These are phyloP conservation scores for Baorangia bicolor DNA, from an alignment of 768 basidiomycete genomes.

Conservation along the genomic window DNA sequence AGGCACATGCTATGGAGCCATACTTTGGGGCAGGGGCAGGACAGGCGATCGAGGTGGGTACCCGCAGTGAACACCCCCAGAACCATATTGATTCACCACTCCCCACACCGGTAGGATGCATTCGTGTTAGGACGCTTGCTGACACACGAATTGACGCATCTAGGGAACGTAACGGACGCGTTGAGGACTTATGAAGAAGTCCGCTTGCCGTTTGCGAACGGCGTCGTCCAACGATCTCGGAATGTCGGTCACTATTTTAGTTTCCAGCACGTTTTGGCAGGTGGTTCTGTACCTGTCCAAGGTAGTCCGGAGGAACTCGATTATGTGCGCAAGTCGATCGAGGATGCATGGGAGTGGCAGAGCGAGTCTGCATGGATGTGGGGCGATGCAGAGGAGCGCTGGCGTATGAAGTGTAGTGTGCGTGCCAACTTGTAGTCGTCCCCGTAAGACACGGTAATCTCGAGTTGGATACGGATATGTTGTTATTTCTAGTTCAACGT, in stretches of 20 bases:
- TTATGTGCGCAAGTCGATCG: constrained; percentile 6
- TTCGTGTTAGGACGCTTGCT: constrained; percentile 32
- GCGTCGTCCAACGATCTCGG: constrained; percentile 17
- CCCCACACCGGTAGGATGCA: constrained; percentile 22
- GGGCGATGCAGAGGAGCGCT: constrained; percentile 12
- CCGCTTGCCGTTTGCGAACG: constrained; percentile 32
- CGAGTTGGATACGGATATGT: no score
- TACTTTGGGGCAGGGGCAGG: constrained; percentile 50
- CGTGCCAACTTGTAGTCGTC: not conserved
- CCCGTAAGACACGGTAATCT: no score
- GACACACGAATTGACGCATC: constrained; percentile 20
- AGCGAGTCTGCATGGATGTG: constrained; percentile 3
- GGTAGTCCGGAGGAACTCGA: constrained; percentile 10
- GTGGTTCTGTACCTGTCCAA: not conserved
- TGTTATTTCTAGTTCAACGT: no score
- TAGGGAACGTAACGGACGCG: constrained; percentile 24
- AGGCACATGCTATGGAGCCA: constrained; percentile 49
- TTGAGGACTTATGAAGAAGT: constrained; percentile 33
- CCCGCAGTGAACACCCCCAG: not conserved
- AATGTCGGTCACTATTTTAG: constrained; percentile 25
- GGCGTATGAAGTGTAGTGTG: not conserved
- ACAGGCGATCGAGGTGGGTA: constrained; percentile 47
- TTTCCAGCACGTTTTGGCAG: constrained; percentile 7
- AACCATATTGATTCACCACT: not conserved
- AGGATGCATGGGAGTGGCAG: constrained; percentile 22